Evolutionary conservation across 2,329 filamentous ascomycete genomes (phyloP).

Genomic region (Xylariaceae sp.): DNA sequence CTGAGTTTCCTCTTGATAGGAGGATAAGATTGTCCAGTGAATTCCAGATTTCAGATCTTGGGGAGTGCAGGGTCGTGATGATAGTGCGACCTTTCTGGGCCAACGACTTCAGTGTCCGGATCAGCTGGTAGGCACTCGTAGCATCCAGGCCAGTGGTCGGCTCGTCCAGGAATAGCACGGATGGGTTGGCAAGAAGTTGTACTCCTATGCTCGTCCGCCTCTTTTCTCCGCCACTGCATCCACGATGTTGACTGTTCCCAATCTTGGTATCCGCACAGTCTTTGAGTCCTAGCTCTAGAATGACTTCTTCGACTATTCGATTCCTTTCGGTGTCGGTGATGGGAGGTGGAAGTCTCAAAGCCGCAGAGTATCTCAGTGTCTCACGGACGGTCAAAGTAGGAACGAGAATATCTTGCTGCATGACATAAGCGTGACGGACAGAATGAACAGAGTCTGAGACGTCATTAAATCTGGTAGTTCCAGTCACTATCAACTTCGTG

Average conservation of each 20-base stretch:
- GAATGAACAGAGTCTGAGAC: conserved; percentile 46
- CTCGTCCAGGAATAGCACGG: conserved; percentile 73
- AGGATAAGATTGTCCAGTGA: conserved; percentile 71
- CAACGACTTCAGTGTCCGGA: conserved; percentile 65
- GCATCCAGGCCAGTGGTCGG: conserved; percentile 76
- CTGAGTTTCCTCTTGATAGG: conserved; percentile 61
- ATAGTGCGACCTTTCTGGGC: conserved; percentile 66
- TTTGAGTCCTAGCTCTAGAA: conserved; percentile 70
- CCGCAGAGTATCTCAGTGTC: conserved; percentile 68
- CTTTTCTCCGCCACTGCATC: conserved; percentile 77
- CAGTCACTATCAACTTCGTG: conserved; percentile 47
- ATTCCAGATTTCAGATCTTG: conserved; percentile 74
- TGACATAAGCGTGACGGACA: conserved; percentile 65
- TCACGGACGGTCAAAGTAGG: conserved; percentile 72
- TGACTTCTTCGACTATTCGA: conserved; percentile 69
- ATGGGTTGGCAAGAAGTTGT: conserved; percentile 74
- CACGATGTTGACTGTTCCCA: conserved; percentile 66
- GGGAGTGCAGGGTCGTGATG: conserved; percentile 72
- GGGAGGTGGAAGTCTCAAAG: conserved; percentile 63
- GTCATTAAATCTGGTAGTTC: conserved; percentile 61
- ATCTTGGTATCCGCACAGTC: conserved; percentile 74
- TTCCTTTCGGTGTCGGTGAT: conserved; percentile 56
- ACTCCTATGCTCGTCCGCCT: conserved; percentile 72
- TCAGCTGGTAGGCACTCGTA: conserved; percentile 70
- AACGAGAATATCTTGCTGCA: conserved; percentile 71